Evolutionary conservation across 495 filamentous ascomycete species (phyloP), one percentile per base, ranked within the genome.

Genomic region (Annulohypoxylon stygium): DNA sequence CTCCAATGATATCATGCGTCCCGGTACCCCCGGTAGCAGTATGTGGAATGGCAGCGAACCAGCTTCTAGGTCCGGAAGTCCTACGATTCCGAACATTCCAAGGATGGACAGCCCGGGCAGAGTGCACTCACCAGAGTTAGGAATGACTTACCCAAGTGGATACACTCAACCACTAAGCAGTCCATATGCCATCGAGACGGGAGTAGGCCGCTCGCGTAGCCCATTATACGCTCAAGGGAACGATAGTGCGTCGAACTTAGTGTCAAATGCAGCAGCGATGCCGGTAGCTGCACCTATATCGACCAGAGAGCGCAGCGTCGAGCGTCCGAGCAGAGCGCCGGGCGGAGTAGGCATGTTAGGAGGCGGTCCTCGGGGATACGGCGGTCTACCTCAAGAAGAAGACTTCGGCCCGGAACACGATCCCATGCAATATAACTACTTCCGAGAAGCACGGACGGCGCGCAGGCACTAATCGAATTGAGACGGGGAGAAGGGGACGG

Each of bases 21-120:
- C 90, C 0, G 88, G 88, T 8, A 93, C 92, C 0, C 90, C 91
- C 0, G 85, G 89, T 41, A 89, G 85, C 30, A 89, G 85, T 26
- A 81, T 83, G 33, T 81, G 73, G 59, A 74, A 69, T 16, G 81
- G 78, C n/a, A 80, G 79, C 11, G 81, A 82, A 9, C 61, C 76
- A 4, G 51, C 60, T 53, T 85, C 83, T 2, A 73, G 83, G 25
- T 80, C 83, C 0, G 83, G 77, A 33, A 85, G 83, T 6, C 84
- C 84, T 5, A 70, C 72, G 4, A 71, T 78, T 23, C 74, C 76
- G 20, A 54, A 53, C n/a, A 67, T 78, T 37, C 76, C 72, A 23
- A 54, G 60, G 25, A 50, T 74, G 23, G 69, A 70, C 10, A 76
- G 72, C 23, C 77, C 75, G 25, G 54, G 59, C 16, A 71, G 75